These are phyloP conservation scores for Penicillium capsulatum DNA, from an alignment of 2,329 filamentous ascomycete species.

Conservation along the genomic window DNA sequence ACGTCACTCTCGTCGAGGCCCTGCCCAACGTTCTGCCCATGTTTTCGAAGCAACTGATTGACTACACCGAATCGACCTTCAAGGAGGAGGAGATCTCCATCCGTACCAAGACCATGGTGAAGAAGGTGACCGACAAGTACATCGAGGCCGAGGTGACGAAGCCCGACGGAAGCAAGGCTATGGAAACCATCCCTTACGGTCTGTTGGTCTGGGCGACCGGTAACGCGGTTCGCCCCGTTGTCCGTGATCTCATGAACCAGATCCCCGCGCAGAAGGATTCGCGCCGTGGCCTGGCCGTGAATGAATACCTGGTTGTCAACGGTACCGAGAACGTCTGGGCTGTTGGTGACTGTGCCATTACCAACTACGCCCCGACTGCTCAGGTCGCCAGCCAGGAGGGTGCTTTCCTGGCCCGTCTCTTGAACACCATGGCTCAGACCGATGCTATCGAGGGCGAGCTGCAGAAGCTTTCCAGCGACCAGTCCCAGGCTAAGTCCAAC, in stretches of 20 bases:
- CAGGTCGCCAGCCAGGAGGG: slow-evolving; percentile 97
- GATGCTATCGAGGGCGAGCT: slow-evolving; percentile 75
- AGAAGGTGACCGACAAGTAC: slow-evolving; percentile 86
- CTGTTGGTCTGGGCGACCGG: slow-evolving; percentile 97
- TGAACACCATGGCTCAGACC: slow-evolving; percentile 99
- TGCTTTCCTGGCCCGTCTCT: slow-evolving; percentile 86
- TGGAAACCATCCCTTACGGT: slow-evolving; percentile 83
- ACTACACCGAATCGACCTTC: slow-evolving; percentile 98
- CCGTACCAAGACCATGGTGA: slow-evolving; percentile 98
- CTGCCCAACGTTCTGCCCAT: slow-evolving; percentile 90
- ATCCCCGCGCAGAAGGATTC: slow-evolving; percentile 95
- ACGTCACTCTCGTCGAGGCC: slow-evolving; percentile 94
- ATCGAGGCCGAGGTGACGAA: slow-evolving; percentile 84
- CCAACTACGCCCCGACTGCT: slow-evolving; percentile 94
- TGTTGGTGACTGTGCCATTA: slow-evolving; percentile 92
- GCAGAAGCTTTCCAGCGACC: slow-evolving; percentile 60
- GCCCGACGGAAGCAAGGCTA: slow-evolving; percentile 78
- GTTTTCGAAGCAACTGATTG: slow-evolving; percentile 98
- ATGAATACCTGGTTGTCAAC: slow-evolving; percentile 98
- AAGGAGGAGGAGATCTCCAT: slow-evolving; percentile 98
- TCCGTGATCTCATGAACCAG: slow-evolving; percentile 86
- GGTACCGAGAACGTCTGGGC: slow-evolving; percentile 97
- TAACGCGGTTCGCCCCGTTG: slow-evolving; percentile 83
- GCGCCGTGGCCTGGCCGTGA: slow-evolving; percentile 88
- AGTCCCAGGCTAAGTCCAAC: slow-evolving; percentile 63